Base-by-base conservation (phyloP, 2,329 filamentous ascomycete genomes). In the Aspergillus sp. region DNA sequence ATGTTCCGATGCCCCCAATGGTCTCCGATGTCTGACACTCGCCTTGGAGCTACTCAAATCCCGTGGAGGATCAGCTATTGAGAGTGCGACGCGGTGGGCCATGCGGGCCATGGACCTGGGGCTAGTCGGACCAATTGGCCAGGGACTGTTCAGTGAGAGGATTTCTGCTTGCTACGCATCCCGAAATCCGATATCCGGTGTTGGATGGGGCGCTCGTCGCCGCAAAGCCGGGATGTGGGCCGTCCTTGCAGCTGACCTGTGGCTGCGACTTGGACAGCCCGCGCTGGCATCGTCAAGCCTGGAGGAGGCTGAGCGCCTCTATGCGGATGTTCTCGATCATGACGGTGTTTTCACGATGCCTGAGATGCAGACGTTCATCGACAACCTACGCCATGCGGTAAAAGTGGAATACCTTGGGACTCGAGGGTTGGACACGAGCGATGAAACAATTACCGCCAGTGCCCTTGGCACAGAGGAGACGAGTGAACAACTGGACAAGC, bases 201-300 rank as follows among this genome's bases (percentile, higher is more conserved):
- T 85, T 54, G 76, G 76, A 35, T 88, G 86, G 79, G 91, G 92
- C 14, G 80, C 82, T 8, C 82, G 93, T 55, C 82, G 81, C 54
- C 82, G 94, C 45, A 99, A 96, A 76, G 89, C 92, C 2, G 94
- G 89, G 0, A 82, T 95, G 58, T 99, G 92, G 92, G 88, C 86
- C 59, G 80, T 94, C 19, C 79, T 96, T 36, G 88, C 89, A 1
- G 86, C 91, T 0, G 88, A 96, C 62, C 82, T 85, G 1, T 99
- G 94, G 94, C 78, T 93, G 50, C 81, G 82, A 47, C 82, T 92
- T 56, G 84, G 82, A 32, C 92, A 93, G 65, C 84, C 85, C 49
- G 82, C 88, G 13, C 88, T 95, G 65, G 89, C 91, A 1, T 88
- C 90, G 59, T 81, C 83, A 52, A 90, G 89, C 58, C 79, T 97